Evolutionary conservation across 139 green algal species (phyloP), one percentile per base, ranked within the genome.

Genomic region (Nannochloris sp.): DNA sequence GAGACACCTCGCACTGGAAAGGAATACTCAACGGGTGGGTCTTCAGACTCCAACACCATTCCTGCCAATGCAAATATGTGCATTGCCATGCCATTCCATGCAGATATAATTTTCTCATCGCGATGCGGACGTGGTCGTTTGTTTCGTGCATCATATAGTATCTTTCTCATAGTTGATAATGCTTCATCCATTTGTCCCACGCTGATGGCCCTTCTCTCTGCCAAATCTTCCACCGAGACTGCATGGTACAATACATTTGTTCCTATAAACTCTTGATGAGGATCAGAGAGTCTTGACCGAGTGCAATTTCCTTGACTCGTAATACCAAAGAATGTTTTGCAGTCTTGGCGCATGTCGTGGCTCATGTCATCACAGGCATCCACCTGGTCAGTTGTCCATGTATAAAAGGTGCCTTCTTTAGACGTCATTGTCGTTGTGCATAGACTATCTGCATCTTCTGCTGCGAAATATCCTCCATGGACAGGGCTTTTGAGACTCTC

Each of bases 91-190:
- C 89, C 89, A 66, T 96, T 94, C 89, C 89, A 96, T 2, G 88
- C 84, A n/a, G 88, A 70, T 57, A 96, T 88, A 19, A 96, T 57
- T 87, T 96, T 96, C 44, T 96, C 81, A 65, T 96, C 89, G 2
- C 90, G 67, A 24, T 84, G 67, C 0, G 89, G 89, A 18, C 77
- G 68, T 2, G 87, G 88, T 10, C 89, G 55, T 54, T 68, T 5
- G 2, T 59, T 60, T 4, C 88, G 55, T 25, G 48, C 61, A 0
- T 37, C 34, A 25, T 89, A 80, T 48, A 96, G 71, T 76, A 64
- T 49, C 70, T 84, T 27, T 25, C 83, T 57, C 44, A 66, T 74
- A 2, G 50, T 50, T 3, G 74, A 83, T 63, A 95, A 69, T 60
- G 71, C 44, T 21, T 56, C 25, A 43, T 78, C 57, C 10, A 61